Percentiles rank a stretch among this genome's conserved stretches.
Evolutionary conservation across 2,329 filamentous ascomycete genomes (phyloP).

Genomic region (Xylariaceae sp.): DNA sequence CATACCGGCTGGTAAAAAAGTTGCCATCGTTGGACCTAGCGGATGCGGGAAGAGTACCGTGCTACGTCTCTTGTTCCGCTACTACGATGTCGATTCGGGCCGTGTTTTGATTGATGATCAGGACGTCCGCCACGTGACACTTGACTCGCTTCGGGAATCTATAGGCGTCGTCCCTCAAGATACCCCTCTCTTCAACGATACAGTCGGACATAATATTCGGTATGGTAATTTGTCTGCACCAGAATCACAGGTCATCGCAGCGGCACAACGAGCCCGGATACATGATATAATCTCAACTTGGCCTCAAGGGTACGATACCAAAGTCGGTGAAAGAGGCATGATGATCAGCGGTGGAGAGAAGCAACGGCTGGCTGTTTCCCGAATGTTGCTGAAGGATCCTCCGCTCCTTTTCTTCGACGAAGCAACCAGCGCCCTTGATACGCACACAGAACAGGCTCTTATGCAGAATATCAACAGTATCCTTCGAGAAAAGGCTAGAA

Average conservation of each 20-base stretch:
- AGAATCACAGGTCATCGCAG: conserved; percentile 67
- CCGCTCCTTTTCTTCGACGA: conserved; percentile 92
- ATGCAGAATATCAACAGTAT: conserved; percentile 92
- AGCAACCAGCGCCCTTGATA: conserved; percentile 87
- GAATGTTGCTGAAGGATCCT: conserved; percentile 82
- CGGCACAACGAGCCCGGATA: conserved; percentile 77
- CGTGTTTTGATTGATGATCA: conserved; percentile 90
- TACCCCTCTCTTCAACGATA: conserved; percentile 94
- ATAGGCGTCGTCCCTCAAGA: conserved; percentile 98
- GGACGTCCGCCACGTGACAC: conserved; percentile 75
- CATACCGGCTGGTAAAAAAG: conserved; percentile 92
- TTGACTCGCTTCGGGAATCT: conserved; percentile 76
- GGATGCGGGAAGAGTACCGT: conserved; percentile 97
- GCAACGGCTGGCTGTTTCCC: conserved; percentile 79
- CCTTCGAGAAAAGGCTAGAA: conserved; percentile 78
- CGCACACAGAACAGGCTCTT: conserved; percentile 86
- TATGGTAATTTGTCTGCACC: conserved; percentile 81
- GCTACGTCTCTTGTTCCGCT: conserved; percentile 85
- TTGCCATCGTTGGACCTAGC: conserved; percentile 90
- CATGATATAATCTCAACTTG: conserved; percentile 76
- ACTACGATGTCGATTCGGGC: conserved; percentile 82
- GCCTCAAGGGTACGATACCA: conserved; percentile 84
- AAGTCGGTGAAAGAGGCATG: conserved; percentile 88
- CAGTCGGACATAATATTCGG: conserved; percentile 90
- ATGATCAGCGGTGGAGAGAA: conserved; percentile 98